Evolutionary conservation across 2,329 filamentous ascomycete species (phyloP).

Genomic region (Celoporthe dispersa): DNA sequence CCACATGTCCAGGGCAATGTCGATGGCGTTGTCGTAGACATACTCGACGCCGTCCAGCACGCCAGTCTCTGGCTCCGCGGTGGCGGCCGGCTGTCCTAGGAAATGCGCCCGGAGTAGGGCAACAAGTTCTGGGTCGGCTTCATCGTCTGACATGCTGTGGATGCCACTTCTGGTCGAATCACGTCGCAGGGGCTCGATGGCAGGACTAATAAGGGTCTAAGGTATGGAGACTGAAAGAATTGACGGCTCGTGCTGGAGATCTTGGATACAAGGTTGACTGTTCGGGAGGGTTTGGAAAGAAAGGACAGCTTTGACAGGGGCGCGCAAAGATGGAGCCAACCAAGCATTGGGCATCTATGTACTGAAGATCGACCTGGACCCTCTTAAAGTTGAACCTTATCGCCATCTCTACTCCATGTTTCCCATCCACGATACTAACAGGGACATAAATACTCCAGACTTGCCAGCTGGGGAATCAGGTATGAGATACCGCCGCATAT

Average conservation of each 20-base stretch:
- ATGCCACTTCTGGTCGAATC: not conserved
- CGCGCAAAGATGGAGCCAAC: not conserved
- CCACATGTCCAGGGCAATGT: constrained; percentile 85
- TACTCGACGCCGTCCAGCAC: constrained; percentile 83
- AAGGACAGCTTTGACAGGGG: constrained; percentile 13
- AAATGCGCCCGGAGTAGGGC: constrained; percentile 84
- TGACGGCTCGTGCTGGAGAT: not conserved
- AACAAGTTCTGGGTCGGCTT: constrained; percentile 85
- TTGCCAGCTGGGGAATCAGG: not conserved
- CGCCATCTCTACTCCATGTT: not conserved
- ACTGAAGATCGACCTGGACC: constrained; percentile 11
- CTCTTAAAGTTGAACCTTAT: not conserved
- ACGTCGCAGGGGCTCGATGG: not conserved
- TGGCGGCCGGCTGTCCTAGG: constrained; percentile 58
- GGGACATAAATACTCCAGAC: not conserved
- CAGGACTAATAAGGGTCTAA: not conserved
- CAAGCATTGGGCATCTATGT: constrained; percentile 2
- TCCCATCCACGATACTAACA: not conserved
- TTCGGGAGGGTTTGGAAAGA: constrained; percentile 5
- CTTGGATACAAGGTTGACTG: constrained; percentile 14
- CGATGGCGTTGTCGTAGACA: constrained; percentile 90
- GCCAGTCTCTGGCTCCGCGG: constrained; percentile 72
- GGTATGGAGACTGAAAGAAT: not conserved
- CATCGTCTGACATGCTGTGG: constrained; percentile 80
- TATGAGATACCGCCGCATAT: not conserved